Conservation (phyloP, 2,329 filamentous ascomycete genomes). For the Zymoseptoria tritici region DNA sequence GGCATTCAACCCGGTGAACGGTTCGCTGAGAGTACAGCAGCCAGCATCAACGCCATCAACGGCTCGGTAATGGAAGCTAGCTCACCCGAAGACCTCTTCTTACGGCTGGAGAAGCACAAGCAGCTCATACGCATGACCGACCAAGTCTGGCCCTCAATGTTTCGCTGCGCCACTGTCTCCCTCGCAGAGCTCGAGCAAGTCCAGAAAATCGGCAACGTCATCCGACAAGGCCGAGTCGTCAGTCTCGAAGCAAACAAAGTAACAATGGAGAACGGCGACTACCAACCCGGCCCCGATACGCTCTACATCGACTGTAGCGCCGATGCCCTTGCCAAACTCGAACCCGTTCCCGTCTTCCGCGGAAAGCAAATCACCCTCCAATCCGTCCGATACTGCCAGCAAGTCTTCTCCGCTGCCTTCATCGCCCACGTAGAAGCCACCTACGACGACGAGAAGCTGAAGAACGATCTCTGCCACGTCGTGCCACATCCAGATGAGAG, state of each 20-base stretch:
- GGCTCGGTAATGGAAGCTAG: slow-evolving; percentile 8
- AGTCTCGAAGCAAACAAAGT: slow-evolving; percentile 5
- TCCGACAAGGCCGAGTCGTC: slow-evolving; percentile 11
- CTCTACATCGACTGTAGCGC: slow-evolving; percentile 17
- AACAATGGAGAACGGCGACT: slow-evolving; percentile 5
- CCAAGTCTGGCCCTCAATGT: slow-evolving; percentile 11
- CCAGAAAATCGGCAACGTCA: slow-evolving; percentile 7
- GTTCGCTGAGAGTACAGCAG: slow-evolving; percentile 1
- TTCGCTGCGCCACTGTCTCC: slow-evolving; percentile 14
- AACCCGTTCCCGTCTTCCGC: slow-evolving; percentile 9
- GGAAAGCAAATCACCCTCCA: slow-evolving; percentile 12
- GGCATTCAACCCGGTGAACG: slow-evolving; percentile 5
- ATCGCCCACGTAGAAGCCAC: slow-evolving; percentile 15
- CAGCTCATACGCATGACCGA: slow-evolving; percentile 5
- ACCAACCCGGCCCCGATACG: slow-evolving; percentile 5
- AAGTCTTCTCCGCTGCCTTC: slow-evolving; percentile 17
- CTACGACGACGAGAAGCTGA: slow-evolving; percentile 6
- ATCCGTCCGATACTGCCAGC: slow-evolving; percentile 16
- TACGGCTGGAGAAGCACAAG: slow-evolving; percentile 1
- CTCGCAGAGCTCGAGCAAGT: slow-evolving; percentile 12
- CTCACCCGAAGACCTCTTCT: slow-evolving; percentile 8
- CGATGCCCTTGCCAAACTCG: slow-evolving; percentile 6
- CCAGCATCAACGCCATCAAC: background rate
- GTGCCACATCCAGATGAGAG: slow-evolving; percentile 11
- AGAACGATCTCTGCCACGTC: slow-evolving; percentile 10